phyloP scores from a whole-genome alignment of 305 asterid species.

The Plantago rigida region DNA sequence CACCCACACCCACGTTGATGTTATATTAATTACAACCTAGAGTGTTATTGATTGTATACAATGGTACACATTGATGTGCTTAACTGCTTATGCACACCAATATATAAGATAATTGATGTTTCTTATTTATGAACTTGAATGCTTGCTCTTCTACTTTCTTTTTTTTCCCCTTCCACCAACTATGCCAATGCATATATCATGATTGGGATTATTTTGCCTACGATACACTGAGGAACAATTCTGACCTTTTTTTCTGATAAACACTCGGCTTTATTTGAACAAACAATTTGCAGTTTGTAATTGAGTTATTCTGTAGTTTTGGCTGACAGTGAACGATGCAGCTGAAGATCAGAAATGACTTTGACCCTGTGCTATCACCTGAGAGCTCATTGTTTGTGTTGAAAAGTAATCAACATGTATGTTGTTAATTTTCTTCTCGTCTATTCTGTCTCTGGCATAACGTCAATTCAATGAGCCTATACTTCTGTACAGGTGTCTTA shows the following conservation, averaged over 20 bases:
- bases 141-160: neutral
- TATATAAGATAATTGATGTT: slow-evolving; percentile 7
- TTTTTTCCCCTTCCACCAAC: too few relatives aligned
- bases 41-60: neutral
- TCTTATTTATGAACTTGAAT: neutral
- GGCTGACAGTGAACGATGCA: slow-evolving; percentile 33
- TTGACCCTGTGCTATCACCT: slow-evolving; percentile 95
- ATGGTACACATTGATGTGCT: neutral
- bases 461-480: slow-evolving; percentile 24
- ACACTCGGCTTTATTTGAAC: neutral
- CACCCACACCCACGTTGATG: neutral
- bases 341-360: slow-evolving; percentile 96
- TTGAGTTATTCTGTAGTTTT: neutral
- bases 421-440: slow-evolving; percentile 29
- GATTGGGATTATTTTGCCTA: slow-evolving; percentile 4
- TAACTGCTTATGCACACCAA: neutral
- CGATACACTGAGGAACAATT: neutral
- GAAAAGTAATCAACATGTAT: slow-evolving; percentile 81
- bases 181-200: slow-evolving; percentile 1
- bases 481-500: slow-evolving; percentile 61
- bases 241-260: slow-evolving; percentile 9
- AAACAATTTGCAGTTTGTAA: slow-evolving; percentile 5
- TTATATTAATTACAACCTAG: neutral
- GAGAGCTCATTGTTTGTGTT: slow-evolving; percentile 92
- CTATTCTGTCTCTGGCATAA: slow-evolving; percentile 1